phyloP scores from a whole-genome alignment of 176 grass and related monocot species.

The Zoysia pacifica region DNA sequence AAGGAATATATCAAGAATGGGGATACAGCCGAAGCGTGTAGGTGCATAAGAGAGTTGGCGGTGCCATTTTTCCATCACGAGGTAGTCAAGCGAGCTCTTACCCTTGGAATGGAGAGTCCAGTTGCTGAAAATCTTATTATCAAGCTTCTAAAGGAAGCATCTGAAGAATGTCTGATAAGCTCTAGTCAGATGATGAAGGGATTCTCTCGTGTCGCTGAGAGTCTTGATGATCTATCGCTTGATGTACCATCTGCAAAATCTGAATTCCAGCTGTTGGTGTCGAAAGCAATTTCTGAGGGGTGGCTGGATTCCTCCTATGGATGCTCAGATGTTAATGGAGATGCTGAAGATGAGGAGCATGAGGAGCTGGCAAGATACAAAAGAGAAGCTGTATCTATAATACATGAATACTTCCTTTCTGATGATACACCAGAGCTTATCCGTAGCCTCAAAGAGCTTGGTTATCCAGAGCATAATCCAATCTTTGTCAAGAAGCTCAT shows the following conservation, averaged over 20 bases:
- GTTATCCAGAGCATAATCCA: constrained; percentile 66
- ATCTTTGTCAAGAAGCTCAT: constrained; percentile 93
- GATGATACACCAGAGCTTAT: constrained; percentile 84
- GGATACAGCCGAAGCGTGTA: constrained; percentile 75
- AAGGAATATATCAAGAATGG: constrained; percentile 89
- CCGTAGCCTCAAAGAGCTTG: constrained; percentile 77
- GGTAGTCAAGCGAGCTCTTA: constrained; percentile 86
- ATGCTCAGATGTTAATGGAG: constrained; percentile 48
- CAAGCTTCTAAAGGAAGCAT: constrained; percentile 84
- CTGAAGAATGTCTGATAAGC: constrained; percentile 84
- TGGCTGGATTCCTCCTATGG: constrained; percentile 73
- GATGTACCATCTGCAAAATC: constrained; percentile 88
- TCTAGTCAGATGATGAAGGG: constrained; percentile 94
- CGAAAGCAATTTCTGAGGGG: constrained; percentile 73
- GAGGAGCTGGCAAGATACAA: constrained; percentile 82
- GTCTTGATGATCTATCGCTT: constrained; percentile 90
- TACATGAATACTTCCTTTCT: constrained; percentile 93
- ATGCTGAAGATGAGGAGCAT: constrained; percentile 53
- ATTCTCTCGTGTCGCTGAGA: constrained; percentile 67
- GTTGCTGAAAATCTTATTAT: constrained; percentile 61
- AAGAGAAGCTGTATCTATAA: constrained; percentile 79
- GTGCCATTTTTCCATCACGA: constrained; percentile 98
- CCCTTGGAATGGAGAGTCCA: constrained; percentile 84
- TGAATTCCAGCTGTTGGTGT: constrained; percentile 59
- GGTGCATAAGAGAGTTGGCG: constrained; percentile 91